These are phyloP conservation scores for Camellia sinensis DNA, from an alignment of 148 eudicot species.

Conservation along the genomic window DNA sequence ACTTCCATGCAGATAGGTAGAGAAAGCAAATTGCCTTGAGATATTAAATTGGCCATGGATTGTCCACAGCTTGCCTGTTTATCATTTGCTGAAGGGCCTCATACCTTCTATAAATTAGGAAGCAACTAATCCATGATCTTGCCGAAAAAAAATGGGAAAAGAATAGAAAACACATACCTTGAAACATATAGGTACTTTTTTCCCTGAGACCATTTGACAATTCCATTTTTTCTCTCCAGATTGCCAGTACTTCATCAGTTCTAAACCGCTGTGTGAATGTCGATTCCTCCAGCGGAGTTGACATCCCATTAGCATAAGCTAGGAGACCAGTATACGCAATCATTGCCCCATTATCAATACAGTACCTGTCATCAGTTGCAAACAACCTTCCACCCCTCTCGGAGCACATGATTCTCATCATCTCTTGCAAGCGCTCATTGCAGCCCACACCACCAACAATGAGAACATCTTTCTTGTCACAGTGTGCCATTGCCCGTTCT, in stretches of 20 bases:
- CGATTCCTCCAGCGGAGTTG: slow-evolving; percentile 75
- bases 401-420: slow-evolving; percentile 85
- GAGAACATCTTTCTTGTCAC: slow-evolving; percentile 86
- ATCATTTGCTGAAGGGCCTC: background rate
- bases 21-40: background rate
- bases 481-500: slow-evolving; percentile 97
- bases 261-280: slow-evolving; percentile 84
- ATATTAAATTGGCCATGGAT: background rate
- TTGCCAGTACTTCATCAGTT: slow-evolving; percentile 83
- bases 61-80: background rate
- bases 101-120: background rate
- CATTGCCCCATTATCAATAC: slow-evolving; percentile 92
- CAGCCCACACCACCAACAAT: slow-evolving; percentile 98
- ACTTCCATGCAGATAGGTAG: background rate
- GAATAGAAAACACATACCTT: background rate
- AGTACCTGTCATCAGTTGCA: slow-evolving; percentile 82
- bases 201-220: slow-evolving; percentile 2
- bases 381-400: slow-evolving; percentile 77
- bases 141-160: too few relatives aligned
- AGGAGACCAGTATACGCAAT: slow-evolving; percentile 89
- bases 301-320: slow-evolving; percentile 56
- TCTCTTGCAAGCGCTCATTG: slow-evolving; percentile 84
- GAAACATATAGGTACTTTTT: background rate
- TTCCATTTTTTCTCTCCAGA: slow-evolving; percentile 71
- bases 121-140: background rate